Evolutionary conservation across 1,284 basidiomycete genomes (phyloP).

Genomic region (Ganoderma resinaceum): DNA sequence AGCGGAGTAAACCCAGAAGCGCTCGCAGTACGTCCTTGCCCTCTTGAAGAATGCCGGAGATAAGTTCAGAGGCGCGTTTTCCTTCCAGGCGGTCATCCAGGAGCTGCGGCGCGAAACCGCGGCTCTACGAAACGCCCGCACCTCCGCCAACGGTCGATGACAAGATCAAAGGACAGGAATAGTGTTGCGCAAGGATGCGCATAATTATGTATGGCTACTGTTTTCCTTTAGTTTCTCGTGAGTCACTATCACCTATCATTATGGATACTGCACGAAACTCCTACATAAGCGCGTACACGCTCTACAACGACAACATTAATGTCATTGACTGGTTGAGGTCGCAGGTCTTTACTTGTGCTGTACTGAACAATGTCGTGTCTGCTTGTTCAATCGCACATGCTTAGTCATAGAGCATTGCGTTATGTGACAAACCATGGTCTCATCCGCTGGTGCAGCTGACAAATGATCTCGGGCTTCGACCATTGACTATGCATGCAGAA

Average conservation of each 20-base stretch:
- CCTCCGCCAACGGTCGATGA: constrained; percentile 29
- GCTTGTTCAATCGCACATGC: neutral
- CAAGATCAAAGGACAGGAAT: neutral
- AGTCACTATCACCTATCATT: neutral
- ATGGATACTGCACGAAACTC: neutral
- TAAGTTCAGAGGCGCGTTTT: neutral
- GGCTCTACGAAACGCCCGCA: constrained; percentile 39
- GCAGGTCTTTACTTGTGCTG: neutral
- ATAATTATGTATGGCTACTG: neutral
- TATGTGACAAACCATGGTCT: neutral
- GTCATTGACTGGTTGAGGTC: neutral
- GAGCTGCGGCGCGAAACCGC: constrained; percentile 74
- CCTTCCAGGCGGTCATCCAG: constrained; percentile 72
- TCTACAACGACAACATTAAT: neutral
- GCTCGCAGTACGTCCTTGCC: constrained; percentile 67
- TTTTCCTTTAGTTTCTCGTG: neutral
- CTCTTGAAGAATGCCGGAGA: neutral
- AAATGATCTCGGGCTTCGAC: neutral
- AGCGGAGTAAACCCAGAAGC: constrained; percentile 87
- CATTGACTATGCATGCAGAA: neutral
- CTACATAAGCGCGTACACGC: too few species aligned
- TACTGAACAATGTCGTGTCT: neutral
- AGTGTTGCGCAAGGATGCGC: neutral
- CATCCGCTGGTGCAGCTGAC: neutral
- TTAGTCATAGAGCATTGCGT: neutral